Conservation (phyloP, 176 grass and related monocot species). For the Hsuehochloa calcarea region DNA sequence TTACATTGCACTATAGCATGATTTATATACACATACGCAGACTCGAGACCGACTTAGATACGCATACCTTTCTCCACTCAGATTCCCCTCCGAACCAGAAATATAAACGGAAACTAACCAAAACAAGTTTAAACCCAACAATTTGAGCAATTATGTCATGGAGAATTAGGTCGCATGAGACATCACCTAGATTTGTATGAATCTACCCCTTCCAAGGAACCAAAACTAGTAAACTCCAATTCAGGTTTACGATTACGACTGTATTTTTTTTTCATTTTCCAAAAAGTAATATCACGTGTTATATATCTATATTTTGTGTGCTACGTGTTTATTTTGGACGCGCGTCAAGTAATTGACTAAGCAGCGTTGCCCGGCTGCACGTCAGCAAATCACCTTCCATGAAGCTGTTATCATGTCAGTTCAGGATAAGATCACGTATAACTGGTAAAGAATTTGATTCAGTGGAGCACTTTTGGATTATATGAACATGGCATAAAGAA, state of each 20-base stretch:
- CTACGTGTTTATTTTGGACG: not conserved
- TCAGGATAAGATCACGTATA: constrained; percentile 27
- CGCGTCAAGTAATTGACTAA: constrained; percentile 26
- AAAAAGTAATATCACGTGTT: constrained; percentile 8
- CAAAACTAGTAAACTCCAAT: not conserved
- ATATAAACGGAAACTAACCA: too few relatives aligned
- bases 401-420: constrained; percentile 21
- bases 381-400: constrained; percentile 28
- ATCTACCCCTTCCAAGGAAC: constrained; percentile 2
- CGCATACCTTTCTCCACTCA: too few relatives aligned
- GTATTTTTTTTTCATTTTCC: not conserved
- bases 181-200: not conserved
- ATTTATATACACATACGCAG: too few relatives aligned
- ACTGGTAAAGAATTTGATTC: constrained; percentile 13
- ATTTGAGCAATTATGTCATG: constrained; percentile 29
- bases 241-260: constrained; percentile 5
- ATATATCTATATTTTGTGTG: not conserved
- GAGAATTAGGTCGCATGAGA: constrained; percentile 25
- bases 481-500: not conserved
- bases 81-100: too few relatives aligned
- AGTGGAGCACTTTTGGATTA: not conserved
- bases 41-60: too few relatives aligned
- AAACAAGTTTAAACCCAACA: too few relatives aligned
- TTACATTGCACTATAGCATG: too few relatives aligned
- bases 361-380: not conserved